A percentile compares a stretch with the other conserved stretches of the same genome.
These are phyloP conservation scores for Claviceps fusiformis DNA, from an alignment of 2,329 filamentous ascomycete genomes.

Conservation along the genomic window DNA sequence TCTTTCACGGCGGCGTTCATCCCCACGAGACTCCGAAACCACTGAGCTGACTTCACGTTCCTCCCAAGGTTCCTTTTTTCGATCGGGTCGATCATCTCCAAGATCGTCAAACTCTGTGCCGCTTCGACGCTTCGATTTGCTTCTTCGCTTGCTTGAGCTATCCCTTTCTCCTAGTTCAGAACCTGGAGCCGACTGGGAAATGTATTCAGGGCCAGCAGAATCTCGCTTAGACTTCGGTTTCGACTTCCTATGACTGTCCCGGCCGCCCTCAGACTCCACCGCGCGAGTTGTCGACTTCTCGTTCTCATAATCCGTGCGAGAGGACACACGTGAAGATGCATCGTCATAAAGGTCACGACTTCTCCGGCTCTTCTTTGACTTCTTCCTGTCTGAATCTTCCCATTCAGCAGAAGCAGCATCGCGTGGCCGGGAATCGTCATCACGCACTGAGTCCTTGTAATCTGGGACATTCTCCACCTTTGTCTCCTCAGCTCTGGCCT, in stretches of 20 bases:
- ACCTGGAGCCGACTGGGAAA: constrained; percentile 18
- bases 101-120: constrained; percentile 18
- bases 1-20: constrained; percentile 21
- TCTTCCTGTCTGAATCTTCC: constrained; percentile 14
- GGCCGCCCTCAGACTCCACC: constrained; percentile 19
- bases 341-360: constrained; percentile 17
- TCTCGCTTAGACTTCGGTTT: constrained; percentile 22
- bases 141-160: constrained; percentile 25
- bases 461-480: constrained; percentile 12
- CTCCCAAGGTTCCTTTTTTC: constrained; percentile 25
- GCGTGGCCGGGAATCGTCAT: constrained; percentile 9
- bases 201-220: constrained; percentile 16
- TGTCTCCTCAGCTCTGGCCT: constrained; percentile 11
- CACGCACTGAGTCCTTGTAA: constrained; percentile 11
- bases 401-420: constrained; percentile 12
- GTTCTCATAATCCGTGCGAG: constrained; percentile 17
- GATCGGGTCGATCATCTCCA: constrained; percentile 26
- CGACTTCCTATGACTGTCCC: constrained; percentile 20
- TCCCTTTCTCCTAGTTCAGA: constrained; percentile 24
- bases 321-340: constrained; percentile 13
- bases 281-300: constrained; percentile 10
- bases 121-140: constrained; percentile 25
- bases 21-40: constrained; percentile 29
- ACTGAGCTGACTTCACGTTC: constrained; percentile 36
- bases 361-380: constrained; percentile 16